These are phyloP conservation scores for Oryza glaberrima DNA, from an alignment of 176 grass and related monocot species.

Conservation along the genomic window DNA sequence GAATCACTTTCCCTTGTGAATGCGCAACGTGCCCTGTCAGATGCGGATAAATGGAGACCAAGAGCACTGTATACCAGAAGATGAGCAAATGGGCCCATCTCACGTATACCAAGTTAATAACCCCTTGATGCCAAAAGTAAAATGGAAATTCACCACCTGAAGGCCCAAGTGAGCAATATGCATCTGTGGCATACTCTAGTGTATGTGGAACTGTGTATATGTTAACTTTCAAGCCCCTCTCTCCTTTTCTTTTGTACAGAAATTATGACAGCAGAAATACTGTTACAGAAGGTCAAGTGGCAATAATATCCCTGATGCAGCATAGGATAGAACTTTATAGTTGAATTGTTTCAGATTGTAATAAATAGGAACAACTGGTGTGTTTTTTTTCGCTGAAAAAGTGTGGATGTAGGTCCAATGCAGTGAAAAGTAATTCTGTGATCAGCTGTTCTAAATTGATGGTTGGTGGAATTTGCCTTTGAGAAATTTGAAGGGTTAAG, in stretches of 20 bases:
- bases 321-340: background rate
- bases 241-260: background rate
- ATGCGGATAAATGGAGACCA: slow-evolving; percentile 62
- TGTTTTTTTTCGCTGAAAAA: background rate
- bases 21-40: slow-evolving; percentile 35
- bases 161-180: background rate
- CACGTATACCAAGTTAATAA: background rate
- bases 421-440: background rate
- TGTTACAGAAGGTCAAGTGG: background rate
- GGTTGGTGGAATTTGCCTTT: background rate
- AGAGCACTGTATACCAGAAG: slow-evolving; percentile 46
- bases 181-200: background rate
- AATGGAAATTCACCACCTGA: background rate
- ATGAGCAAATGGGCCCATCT: slow-evolving; percentile 22
- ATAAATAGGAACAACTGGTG: background rate
- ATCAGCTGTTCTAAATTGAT: background rate
- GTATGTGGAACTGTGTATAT: background rate
- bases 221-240: background rate
- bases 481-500: background rate
- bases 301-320: background rate
- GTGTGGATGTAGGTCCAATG: background rate
- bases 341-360: background rate
- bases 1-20: slow-evolving; percentile 44
- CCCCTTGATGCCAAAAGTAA: background rate
- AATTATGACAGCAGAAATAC: background rate